Conservation (phyloP, 345 rosid genomes). For the Turnera subulata region DNA sequence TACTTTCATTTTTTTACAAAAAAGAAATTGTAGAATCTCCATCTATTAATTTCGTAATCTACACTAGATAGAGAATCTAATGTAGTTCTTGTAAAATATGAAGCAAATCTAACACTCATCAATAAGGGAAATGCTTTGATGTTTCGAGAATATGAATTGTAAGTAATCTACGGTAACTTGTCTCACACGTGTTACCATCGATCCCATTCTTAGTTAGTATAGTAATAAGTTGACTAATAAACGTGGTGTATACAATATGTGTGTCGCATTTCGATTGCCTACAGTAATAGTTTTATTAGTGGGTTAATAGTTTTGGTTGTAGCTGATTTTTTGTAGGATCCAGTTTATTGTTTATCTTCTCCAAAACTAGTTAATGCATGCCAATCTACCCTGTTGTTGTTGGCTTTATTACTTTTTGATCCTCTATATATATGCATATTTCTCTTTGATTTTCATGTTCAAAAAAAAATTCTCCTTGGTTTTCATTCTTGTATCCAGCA, state of each 20-base stretch:
- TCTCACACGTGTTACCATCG: not conserved
- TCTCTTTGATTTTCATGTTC: not conserved
- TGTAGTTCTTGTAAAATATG: not conserved
- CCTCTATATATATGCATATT: constrained; percentile 3
- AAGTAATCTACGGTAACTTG: too few relatives aligned
- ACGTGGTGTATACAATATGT: too few relatives aligned
- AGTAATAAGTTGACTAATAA: too few relatives aligned
- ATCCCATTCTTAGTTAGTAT: too few relatives aligned
- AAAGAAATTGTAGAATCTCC: not conserved
- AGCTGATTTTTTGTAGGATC: too few relatives aligned
- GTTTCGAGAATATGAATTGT: not conserved
- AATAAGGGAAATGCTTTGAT: not conserved
- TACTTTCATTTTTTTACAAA: too few relatives aligned
- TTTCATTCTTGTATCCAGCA: not conserved
- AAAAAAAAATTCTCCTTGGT: too few relatives aligned
- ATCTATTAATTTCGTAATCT: constrained; percentile 13
- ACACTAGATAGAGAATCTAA: not conserved
- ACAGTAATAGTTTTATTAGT: too few relatives aligned
- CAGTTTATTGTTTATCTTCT: not conserved
- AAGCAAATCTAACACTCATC: not conserved
- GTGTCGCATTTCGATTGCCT: too few relatives aligned
- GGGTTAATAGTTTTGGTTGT: too few relatives aligned
- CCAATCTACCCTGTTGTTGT: not conserved
- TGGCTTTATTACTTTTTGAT: not conserved
- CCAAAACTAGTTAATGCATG: constrained; percentile 2